phyloP scores from a whole-genome alignment of 257 asterid species.

The Rubia yunnanensis region DNA sequence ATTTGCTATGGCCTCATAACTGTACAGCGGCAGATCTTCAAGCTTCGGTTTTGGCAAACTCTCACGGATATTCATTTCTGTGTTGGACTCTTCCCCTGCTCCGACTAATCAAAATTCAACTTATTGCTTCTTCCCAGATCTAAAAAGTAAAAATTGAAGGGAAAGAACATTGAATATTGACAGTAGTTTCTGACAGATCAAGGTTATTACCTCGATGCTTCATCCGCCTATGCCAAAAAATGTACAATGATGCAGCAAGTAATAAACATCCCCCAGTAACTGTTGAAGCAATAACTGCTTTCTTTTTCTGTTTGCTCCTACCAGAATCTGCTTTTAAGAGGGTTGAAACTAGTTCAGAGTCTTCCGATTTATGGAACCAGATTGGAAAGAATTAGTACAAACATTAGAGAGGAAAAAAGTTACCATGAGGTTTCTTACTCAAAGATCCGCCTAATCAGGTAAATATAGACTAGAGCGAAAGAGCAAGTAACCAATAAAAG shows the following conservation, averaged over 20 bases:
- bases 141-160: too few species aligned
- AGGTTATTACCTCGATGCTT: background rate
- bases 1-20: slow-evolving; percentile 24
- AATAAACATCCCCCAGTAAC: background rate
- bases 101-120: background rate
- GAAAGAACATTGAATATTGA: too few species aligned
- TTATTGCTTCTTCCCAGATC: background rate
- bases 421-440: too few species aligned
- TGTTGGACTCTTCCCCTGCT: background rate
- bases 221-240: background rate
- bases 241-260: background rate
- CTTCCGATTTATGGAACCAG: too few species aligned
- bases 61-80: background rate
- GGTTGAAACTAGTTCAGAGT: background rate
- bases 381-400: too few species aligned
- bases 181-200: background rate
- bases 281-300: background rate
- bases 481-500: too few species aligned
- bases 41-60: background rate
- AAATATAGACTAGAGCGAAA: too few species aligned
- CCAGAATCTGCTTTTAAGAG: background rate
- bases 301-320: background rate
- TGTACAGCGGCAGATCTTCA: slow-evolving; percentile 13
- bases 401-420: too few species aligned
- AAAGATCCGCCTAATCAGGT: too few species aligned